Percentiles rank a stretch among this genome's conserved stretches.
These are phyloP conservation scores for Starmerella bombi DNA, from an alignment of 805 yeast species.

Conservation along the genomic window DNA sequence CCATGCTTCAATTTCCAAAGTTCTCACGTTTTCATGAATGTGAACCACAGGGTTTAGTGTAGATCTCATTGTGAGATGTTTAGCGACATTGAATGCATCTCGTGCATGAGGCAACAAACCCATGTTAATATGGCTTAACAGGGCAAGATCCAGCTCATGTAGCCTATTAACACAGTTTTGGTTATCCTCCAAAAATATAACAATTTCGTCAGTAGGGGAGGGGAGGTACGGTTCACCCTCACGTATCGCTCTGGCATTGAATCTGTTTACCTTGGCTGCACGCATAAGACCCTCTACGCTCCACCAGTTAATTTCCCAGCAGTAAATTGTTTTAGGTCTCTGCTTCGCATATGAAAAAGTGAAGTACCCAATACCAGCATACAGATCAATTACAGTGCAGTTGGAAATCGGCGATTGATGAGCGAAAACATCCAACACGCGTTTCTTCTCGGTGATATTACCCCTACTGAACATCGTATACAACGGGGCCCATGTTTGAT, in stretches of 20 bases:
- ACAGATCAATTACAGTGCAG: slow-evolving; percentile 49
- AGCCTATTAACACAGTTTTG: slow-evolving; percentile 36
- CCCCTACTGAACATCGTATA: slow-evolving; percentile 85
- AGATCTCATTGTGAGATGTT: slow-evolving; percentile 13
- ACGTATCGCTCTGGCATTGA: slow-evolving; percentile 30
- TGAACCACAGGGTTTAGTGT: slow-evolving; percentile 30
- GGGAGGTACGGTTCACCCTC: slow-evolving; percentile 27
- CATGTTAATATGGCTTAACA: slow-evolving; percentile 51
- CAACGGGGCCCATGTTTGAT: slow-evolving; percentile 72
- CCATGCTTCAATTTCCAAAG: slow-evolving; percentile 31
- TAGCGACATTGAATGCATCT: slow-evolving; percentile 45
- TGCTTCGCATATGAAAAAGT: slow-evolving; percentile 50
- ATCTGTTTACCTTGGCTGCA: slow-evolving; percentile 39
- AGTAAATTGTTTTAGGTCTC: slow-evolving; percentile 41
- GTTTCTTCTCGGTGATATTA: slow-evolving; percentile 63
- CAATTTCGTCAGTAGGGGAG: slow-evolving; percentile 26
- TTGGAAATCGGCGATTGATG: slow-evolving; percentile 24
- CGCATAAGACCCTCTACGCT: slow-evolving; percentile 55
- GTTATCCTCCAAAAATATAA: slow-evolving; percentile 55
- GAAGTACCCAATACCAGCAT: slow-evolving; percentile 80
- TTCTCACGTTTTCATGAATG: slow-evolving; percentile 62
- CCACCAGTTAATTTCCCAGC: slow-evolving; percentile 85
- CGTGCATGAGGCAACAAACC: slow-evolving; percentile 67
- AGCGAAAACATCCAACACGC: slow-evolving; percentile 35
- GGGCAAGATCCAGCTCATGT: slow-evolving; percentile 15